Evolutionary conservation across 106 monocot species (phyloP).

Genomic region (Dioscorea dumetorum): DNA sequence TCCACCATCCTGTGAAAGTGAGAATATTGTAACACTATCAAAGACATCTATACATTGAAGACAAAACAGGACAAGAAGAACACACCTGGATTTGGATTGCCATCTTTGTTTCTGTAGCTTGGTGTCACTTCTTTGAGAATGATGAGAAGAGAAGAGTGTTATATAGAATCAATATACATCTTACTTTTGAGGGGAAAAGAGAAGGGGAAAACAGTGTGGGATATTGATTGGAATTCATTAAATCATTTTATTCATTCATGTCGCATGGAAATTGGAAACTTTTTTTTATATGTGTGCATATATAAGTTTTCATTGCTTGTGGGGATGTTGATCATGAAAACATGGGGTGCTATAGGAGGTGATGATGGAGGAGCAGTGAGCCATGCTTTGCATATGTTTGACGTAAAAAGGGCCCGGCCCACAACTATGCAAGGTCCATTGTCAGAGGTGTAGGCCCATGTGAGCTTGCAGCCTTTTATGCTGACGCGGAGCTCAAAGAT

Average conservation of each 20-base stretch:
- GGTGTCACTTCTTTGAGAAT: neutral
- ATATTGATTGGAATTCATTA: neutral
- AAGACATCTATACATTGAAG: neutral
- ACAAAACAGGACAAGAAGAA: neutral
- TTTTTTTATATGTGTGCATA: no score
- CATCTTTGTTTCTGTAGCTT: neutral
- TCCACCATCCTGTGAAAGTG: slow-evolving; percentile 38
- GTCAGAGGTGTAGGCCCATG: neutral
- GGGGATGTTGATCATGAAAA: neutral
- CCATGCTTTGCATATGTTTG: neutral
- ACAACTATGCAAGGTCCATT: neutral
- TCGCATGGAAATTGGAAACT: no score
- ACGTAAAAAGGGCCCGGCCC: neutral
- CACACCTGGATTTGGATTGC: neutral
- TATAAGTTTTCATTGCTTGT: neutral
- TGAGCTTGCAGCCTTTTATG: neutral
- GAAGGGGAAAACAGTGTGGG: neutral
- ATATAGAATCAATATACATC: neutral
- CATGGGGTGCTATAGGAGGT: neutral
- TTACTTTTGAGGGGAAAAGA: neutral
- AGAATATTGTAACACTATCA: neutral
- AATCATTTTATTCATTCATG: neutral
- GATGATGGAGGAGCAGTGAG: neutral
- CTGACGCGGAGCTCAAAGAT: neutral
- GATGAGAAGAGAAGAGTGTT: neutral